Evolutionary conservation across 352 stramenopile genomes (phyloP), one percentile per base, ranked within the genome.

Genomic region (Phytophthora sojae): DNA sequence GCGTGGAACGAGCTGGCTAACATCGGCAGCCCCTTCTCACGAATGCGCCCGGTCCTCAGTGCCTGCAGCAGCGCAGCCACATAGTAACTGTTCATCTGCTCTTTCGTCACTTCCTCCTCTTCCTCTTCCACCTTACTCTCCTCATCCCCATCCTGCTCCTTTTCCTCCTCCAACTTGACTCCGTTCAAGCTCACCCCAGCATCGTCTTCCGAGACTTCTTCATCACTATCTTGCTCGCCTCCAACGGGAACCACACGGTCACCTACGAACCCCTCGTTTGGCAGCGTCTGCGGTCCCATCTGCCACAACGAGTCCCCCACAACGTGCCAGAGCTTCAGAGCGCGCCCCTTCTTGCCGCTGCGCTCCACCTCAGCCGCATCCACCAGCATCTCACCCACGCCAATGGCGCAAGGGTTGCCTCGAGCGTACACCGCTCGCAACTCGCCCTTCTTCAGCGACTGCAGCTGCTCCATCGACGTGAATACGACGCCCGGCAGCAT

Each of bases 401-500:
- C 89, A 74, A 96, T 92, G 17, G 88, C 82, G 61, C 81, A 79
- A 0, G 89, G 85, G 61, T 96, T 96, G 1, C 86, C 88, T 12
- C 83, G 80, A n/a, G 83, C 83, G 52, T 86, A 92, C 14, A 96
- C 75, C 14, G 83, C 83, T 25, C 86, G 76, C 19, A 95, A 15
- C 53, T 95, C 82, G 1, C 87, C 86, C 57, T 93, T 93, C 35
- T 71, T 75, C 9, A 96, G 77, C 26, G 73, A 53, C 50, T 79
- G 62, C 6, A 92, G 39, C 45, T 94, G 75, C 17, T 94, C 83
- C 9, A 55, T 30, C 2, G 73, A 85, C 44, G 80, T 55, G 50
- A 93, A 89, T 6, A 96, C 81, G 2, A 96, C 88, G 4, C 89
- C 89, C 0, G 89, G 89, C 39, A 95, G 73, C 89, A 96, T 96